Evolutionary conservation across 331 rosid species (phyloP).

Genomic region (Pyrus hybrid): DNA sequence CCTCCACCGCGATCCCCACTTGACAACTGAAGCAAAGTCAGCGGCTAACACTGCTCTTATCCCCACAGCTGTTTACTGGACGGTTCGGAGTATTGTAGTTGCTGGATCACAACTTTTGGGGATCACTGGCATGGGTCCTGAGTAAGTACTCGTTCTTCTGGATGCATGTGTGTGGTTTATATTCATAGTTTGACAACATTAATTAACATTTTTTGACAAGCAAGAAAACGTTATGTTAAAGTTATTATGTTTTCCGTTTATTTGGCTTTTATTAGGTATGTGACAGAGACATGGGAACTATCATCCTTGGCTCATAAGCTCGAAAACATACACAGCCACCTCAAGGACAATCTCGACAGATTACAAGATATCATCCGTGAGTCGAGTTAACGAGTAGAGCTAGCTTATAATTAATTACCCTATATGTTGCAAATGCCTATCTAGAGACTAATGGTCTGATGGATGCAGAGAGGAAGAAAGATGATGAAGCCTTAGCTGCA

Average conservation of each 20-base stretch:
- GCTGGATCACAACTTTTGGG: conserved; percentile 41
- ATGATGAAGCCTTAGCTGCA: conserved; percentile 27
- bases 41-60: conserved; percentile 24
- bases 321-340: conserved; percentile 48
- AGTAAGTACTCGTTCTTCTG: conserved; percentile 23
- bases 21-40: conserved; percentile 26
- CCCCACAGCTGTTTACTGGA: conserved; percentile 71
- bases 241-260: not conserved
- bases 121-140: conserved; percentile 43
- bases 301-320: conserved; percentile 67
- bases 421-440: not conserved
- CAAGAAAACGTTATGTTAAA: not conserved
- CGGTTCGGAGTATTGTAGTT: conserved; percentile 46
- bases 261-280: conserved; percentile 22
- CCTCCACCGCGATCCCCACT: conserved; percentile 32
- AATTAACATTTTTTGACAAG: not conserved
- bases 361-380: conserved; percentile 41
- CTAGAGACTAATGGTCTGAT: not conserved
- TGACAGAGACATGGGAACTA: conserved; percentile 69
- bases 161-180: not conserved
- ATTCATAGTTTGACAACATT: not conserved
- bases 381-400: not conserved
- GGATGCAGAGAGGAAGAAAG: conserved; percentile 38
- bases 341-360: conserved; percentile 36
- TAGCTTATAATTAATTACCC: not conserved